Base-by-base conservation (phyloP, 768 basidiomycete species). In the Naganishia onofrii region DNA sequence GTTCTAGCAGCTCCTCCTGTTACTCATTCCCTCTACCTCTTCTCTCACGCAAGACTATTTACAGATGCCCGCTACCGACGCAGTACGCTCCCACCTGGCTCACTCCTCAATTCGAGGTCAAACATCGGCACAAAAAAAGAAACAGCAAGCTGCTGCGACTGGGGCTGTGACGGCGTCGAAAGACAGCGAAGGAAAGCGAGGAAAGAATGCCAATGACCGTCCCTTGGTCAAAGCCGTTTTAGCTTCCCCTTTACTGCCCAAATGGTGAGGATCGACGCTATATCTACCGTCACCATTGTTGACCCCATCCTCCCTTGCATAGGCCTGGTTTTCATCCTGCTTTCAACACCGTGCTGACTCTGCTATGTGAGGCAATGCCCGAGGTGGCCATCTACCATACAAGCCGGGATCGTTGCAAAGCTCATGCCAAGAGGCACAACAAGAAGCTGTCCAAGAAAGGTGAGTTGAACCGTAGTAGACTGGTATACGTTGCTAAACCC, bases 21-120 rank as follows among this genome's bases (percentile, higher is more conserved):
- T 15, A 42, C 42, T 15, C 15, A 42, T 42, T 42, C 42, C 42
- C 42, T 42, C 15, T 7, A 3, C 7, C 48, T 42, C 15, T 7
- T 3, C 7, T n/a, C 6, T 51, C 48, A 12, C 34, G 34, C 48
- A 21, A 26, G 6, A 51, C 7, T 8, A 51, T n/a, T n/a, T 4
- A 1, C 23, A 23, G 3, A 51, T 51, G 48, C 4, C 48, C 15
- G 48, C 21, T n/a, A 51, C 12, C 48, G 48, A 51, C 15, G 12
- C 57, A 32, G 68, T 32, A 1, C 55, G 56, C 17, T 67, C 66
- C 5, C 70, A 71, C 34, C 46, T 56, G 17, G 70, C 66, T 5
- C 70, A 71, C 42, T 67, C 70, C 8, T 67, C 66, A 44, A 71
- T 71, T 38, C 32, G 70, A 53, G 70, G 38, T 23, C 70, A 71